These are phyloP conservation scores for Vitis hybrid DNA, from an alignment of 177 flowering plant species.

Conservation along the genomic window DNA sequence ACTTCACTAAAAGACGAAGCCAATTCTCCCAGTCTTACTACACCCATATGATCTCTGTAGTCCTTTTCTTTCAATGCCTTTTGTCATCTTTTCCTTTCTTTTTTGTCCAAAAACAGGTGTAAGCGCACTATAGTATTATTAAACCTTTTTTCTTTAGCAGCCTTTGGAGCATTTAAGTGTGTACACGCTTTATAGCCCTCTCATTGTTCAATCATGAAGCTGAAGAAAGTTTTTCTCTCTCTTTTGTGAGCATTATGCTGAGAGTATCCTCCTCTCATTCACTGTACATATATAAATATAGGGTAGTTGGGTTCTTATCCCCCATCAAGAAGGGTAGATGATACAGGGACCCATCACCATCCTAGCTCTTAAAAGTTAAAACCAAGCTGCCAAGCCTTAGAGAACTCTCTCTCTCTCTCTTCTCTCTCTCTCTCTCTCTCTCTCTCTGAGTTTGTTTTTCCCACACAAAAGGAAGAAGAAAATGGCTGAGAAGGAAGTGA, in stretches of 20 bases:
- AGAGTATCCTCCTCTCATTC: background rate
- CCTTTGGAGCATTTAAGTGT: constrained; percentile 1
- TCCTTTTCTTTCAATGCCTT: constrained; percentile 15
- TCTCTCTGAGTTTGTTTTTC: background rate
- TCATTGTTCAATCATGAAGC: constrained; percentile 19
- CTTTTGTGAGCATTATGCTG: background rate
- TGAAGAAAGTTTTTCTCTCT: background rate
- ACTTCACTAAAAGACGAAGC: too few species aligned
- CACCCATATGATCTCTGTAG: background rate
- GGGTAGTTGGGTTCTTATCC: constrained; percentile 21
- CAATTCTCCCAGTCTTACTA: too few species aligned
- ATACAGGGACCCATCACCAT: constrained; percentile 1
- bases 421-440: constrained; percentile 1
- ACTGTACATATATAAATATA: background rate
- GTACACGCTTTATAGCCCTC: background rate
- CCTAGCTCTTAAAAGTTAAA: background rate
- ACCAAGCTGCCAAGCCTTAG: background rate
- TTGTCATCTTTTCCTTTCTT: constrained; percentile 8
- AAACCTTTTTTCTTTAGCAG: constrained; percentile 11
- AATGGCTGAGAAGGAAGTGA: constrained; percentile 1
- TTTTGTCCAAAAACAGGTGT: constrained; percentile 1
- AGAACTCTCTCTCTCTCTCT: background rate
- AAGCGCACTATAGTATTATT: background rate
- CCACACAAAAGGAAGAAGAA: background rate
- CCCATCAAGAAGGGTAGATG: constrained; percentile 24